Conservation (phyloP, 768 basidiomycete genomes). For the Tylopilus felleus region DNA sequence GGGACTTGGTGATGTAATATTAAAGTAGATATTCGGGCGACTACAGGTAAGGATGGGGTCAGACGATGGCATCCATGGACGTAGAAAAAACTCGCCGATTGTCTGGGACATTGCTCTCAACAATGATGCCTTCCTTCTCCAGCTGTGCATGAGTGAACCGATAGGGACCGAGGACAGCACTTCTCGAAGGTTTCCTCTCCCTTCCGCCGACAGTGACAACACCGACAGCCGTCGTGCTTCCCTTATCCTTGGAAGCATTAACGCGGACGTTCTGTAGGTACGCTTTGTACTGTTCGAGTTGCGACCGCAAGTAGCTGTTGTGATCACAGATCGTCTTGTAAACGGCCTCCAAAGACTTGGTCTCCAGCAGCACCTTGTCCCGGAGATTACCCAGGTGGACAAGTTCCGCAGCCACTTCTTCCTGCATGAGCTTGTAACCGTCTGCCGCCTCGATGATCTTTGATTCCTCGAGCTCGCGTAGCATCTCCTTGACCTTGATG, state of each 20-base stretch:
- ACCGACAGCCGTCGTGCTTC: conserved; percentile 82
- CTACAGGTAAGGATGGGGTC: conserved; percentile 37
- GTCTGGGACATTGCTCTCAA: conserved; percentile 98
- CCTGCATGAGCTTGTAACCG: conserved; percentile 92
- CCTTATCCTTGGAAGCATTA: conserved; percentile 86
- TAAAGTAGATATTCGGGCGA: conserved; percentile 98
- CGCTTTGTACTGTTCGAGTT: conserved; percentile 99
- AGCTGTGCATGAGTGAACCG: conserved; percentile 97
- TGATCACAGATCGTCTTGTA: conserved; percentile 99
- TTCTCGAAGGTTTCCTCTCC: conserved; percentile 89
- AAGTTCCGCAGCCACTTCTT: conserved; percentile 94
- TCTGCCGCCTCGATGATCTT: conserved; percentile 81
- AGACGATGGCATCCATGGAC: neutral
- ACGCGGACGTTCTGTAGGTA: conserved; percentile 96
- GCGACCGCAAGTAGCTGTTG: conserved; percentile 93
- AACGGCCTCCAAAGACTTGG: conserved; percentile 88
- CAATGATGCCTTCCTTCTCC: conserved; percentile 99
- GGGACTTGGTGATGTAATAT: conserved; percentile 95
- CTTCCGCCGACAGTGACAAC: conserved; percentile 96
- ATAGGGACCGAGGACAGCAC: conserved; percentile 89
- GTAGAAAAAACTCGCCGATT: conserved; percentile 62
- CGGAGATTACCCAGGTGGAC: conserved; percentile 94
- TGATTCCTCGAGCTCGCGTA: conserved; percentile 90
- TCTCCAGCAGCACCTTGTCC: conserved; percentile 93
- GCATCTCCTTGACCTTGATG: conserved; percentile 99